Base-by-base conservation (phyloP, 2,329 filamentous ascomycete species). In the Chaetothyriales sp. region DNA sequence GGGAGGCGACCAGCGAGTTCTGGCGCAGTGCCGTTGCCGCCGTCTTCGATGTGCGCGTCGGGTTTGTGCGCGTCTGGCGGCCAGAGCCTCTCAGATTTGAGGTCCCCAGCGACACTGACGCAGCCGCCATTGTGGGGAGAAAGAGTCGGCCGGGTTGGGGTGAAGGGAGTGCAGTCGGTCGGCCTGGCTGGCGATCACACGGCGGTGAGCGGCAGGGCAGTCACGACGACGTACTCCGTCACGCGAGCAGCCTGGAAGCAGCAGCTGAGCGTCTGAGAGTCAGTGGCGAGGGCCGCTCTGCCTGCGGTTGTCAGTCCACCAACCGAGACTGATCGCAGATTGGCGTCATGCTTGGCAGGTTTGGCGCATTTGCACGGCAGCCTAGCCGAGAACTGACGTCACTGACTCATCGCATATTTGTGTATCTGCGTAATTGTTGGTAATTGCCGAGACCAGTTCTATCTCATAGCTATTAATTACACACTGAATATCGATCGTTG, bases 51-150 rank as follows among this genome's bases (percentile, higher is more conserved):
- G 64, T 69, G 56, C 71, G 65, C n/a, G 66, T 67, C 32, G 71
- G 70, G 55, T 73, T 73, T 46, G 68, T 73, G 43, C 71, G 69
- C 50, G 71, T 73, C 58, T 72, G 69, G 49, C 71, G 69, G 26
- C 55, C 56, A 28, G 55, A 49, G 28, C 54, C 53, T 54, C 59
- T 53, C 20, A 60, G 15, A 42, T 60, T 60, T 19, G 59, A 61
- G 53, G 57, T 61, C 36, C 54, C 58, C 43, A 61, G 46, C 15
- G 53, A 51, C 4, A 57, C 55, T 32, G 53, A 57, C 46, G 56
- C 59, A 18, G 58, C 51, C 25, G 58, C 52, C 52, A 59, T 60
- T 49, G 50, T 57, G 47, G 39, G 46, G 50, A 47, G 44, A 43
- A 22, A 12, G 28, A 47, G 49, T 42, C 50, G 48, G 46, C 36